Evolutionary conservation across 31 red algal species (phyloP).

Genomic region (Porphyra umbilicalis): DNA sequence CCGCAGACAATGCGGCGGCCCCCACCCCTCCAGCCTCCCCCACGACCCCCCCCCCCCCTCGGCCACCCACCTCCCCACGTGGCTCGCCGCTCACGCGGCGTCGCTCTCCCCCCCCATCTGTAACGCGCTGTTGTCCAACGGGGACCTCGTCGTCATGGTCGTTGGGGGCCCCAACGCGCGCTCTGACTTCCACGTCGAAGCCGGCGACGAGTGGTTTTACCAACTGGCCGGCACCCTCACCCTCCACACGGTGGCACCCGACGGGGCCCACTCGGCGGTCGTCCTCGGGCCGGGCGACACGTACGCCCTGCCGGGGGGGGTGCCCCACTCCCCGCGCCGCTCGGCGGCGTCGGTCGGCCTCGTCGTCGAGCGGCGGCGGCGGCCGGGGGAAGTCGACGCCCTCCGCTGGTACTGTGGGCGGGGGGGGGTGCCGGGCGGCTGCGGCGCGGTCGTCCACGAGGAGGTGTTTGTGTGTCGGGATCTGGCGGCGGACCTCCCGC

Average conservation of each 20-base stretch:
- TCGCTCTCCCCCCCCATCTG: constrained; percentile 84
- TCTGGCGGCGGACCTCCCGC: constrained; percentile 69
- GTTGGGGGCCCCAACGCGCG: constrained; percentile 90
- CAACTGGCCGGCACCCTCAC: constrained; percentile 84
- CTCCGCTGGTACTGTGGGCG: constrained; percentile 89
- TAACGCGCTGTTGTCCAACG: constrained; percentile 66
- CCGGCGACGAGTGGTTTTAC: constrained; percentile 90
- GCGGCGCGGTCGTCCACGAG: constrained; percentile 43
- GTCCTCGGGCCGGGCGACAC: constrained; percentile 60
- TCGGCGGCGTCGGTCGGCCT: constrained; percentile 59
- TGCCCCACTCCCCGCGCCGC: constrained; percentile 78
- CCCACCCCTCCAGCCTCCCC: background rate
- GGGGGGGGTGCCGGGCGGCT: constrained; percentile 8
- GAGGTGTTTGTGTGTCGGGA: constrained; percentile 76
- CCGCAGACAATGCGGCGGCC: background rate
- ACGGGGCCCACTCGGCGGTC: constrained; percentile 58
- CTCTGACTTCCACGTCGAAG: constrained; percentile 88
- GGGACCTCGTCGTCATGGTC: constrained; percentile 96
- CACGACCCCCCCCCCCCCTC: background rate
- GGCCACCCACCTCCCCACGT: constrained; percentile 56
- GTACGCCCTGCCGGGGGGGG: constrained; percentile 66
- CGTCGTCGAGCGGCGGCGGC: constrained; percentile 78
- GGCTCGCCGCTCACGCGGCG: constrained; percentile 68
- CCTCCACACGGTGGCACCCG: constrained; percentile 59
- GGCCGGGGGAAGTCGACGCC: constrained; percentile 55